A percentile compares a stretch with the other conserved stretches of the same genome.
Conservation (phyloP, 2,329 filamentous ascomycete genomes). For the Fusarium haematococcum region DNA sequence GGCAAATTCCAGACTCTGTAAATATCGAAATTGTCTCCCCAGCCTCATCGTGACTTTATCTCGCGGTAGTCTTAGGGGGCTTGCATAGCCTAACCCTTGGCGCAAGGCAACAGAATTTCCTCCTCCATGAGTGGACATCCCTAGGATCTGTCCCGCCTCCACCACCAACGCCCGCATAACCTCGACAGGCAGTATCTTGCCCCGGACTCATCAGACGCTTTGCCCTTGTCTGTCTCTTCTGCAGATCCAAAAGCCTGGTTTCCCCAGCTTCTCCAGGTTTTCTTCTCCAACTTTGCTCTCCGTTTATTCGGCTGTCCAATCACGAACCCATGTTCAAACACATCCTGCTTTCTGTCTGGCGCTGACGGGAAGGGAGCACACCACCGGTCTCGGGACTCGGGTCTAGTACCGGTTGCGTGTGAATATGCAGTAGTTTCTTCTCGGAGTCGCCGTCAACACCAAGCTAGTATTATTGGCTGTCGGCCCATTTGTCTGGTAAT, state of each 20-base stretch:
- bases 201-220: background rate
- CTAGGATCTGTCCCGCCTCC: slow-evolving; percentile 26
- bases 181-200: background rate
- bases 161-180: slow-evolving; percentile 14
- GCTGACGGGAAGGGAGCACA: background rate
- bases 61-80: background rate
- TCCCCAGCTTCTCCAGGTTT: slow-evolving; percentile 28
- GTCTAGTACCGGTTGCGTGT: slow-evolving; percentile 8
- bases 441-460: slow-evolving; percentile 28
- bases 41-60: slow-evolving; percentile 2
- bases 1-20: background rate
- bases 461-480: slow-evolving; percentile 5
- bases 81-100: slow-evolving; percentile 19
- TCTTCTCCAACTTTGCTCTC: slow-evolving; percentile 13
- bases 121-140: slow-evolving; percentile 25
- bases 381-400: background rate
- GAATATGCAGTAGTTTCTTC: slow-evolving; percentile 1
- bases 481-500: background rate
- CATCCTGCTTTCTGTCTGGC: background rate
- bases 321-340: slow-evolving; percentile 5
- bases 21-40: background rate
- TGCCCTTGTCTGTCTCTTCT: background rate
- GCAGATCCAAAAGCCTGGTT: background rate
- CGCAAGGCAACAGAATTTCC: slow-evolving; percentile 40
- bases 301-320: slow-evolving; percentile 21